Conservation (phyloP, 148 eudicot genomes). For the Fallopia convolvulus region DNA sequence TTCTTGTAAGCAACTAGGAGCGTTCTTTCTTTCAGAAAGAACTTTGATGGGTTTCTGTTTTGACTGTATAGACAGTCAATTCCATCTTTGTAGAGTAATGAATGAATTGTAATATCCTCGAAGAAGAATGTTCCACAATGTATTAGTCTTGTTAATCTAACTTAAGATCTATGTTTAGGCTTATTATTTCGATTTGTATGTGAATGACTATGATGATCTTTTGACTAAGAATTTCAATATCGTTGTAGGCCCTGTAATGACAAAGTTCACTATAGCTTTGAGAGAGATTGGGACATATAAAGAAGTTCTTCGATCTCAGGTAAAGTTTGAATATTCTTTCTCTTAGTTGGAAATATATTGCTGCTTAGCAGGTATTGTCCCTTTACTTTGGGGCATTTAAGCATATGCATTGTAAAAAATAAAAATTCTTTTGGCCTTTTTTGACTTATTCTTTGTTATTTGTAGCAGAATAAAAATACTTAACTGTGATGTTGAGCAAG, state of each 20-base stretch:
- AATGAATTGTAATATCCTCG: neutral
- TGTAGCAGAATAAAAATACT: neutral
- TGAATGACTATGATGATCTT: neutral
- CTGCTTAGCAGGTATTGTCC: neutral
- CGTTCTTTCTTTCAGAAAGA: neutral
- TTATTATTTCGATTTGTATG: neutral
- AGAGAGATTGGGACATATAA: constrained; percentile 98
- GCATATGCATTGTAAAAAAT: neutral
- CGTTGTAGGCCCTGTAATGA: constrained; percentile 90
- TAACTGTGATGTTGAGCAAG: neutral
- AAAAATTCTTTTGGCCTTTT: neutral
- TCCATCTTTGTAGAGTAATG: neutral
- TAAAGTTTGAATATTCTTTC: constrained; percentile 13
- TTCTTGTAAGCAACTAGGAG: neutral
- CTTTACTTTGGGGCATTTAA: neutral
- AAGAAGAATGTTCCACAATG: neutral
- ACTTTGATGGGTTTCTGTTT: neutral
- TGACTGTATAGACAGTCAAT: neutral
- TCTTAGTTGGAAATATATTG: neutral
- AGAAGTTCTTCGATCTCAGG: constrained; percentile 99
- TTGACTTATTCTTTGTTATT: neutral
- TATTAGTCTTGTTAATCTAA: neutral
- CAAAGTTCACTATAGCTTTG: constrained; percentile 92
- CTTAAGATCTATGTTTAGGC: neutral
- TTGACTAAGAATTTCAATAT: constrained; percentile 12